These are phyloP conservation scores for Kalmanozyma brasiliensis DNA, from an alignment of 1,284 basidiomycete genomes.

Conservation along the genomic window DNA sequence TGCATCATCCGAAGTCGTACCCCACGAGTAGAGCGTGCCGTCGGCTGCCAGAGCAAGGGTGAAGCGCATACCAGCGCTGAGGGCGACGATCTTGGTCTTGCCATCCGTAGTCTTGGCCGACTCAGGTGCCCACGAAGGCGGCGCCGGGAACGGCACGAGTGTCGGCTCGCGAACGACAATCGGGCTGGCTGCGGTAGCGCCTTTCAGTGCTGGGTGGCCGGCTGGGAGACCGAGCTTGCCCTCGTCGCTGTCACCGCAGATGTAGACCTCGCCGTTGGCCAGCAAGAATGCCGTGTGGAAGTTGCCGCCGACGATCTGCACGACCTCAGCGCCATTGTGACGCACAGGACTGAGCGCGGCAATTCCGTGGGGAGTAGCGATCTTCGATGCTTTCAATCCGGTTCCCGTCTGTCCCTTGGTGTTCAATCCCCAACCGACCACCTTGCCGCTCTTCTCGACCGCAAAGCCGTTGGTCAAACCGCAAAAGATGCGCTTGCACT, in stretches of 20 bases:
- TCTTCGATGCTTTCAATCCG: constrained; percentile 70
- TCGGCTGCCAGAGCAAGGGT: constrained; percentile 82
- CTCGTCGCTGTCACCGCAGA: constrained; percentile 62
- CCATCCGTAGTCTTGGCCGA: constrained; percentile 61
- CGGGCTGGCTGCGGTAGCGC: constrained; percentile 28
- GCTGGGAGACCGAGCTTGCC: constrained; percentile 57
- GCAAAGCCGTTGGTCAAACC: constrained; percentile 90
- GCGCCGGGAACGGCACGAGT: constrained; percentile 65
- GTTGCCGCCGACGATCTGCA: constrained; percentile 79
- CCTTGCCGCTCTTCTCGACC: constrained; percentile 80
- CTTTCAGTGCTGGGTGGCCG: constrained; percentile 43
- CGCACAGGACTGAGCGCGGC: constrained; percentile 75
- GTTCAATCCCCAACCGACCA: constrained; percentile 93
- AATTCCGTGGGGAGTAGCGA: constrained; percentile 79
- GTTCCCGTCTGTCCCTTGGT: constrained; percentile 78
- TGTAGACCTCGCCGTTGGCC: constrained; percentile 79
- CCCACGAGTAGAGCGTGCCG: constrained; percentile 87
- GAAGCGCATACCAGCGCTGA: constrained; percentile 82
- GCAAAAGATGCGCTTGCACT: constrained; percentile 80
- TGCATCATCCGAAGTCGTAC: constrained; percentile 75
- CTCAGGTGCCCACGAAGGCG: constrained; percentile 67
- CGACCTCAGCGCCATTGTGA: constrained; percentile 70
- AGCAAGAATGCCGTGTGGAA: constrained; percentile 90
- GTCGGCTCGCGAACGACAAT: constrained; percentile 57
- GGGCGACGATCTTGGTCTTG: constrained; percentile 77